Conservation (phyloP, 2,329 filamentous ascomycete genomes). For the Fusarium sp. region DNA sequence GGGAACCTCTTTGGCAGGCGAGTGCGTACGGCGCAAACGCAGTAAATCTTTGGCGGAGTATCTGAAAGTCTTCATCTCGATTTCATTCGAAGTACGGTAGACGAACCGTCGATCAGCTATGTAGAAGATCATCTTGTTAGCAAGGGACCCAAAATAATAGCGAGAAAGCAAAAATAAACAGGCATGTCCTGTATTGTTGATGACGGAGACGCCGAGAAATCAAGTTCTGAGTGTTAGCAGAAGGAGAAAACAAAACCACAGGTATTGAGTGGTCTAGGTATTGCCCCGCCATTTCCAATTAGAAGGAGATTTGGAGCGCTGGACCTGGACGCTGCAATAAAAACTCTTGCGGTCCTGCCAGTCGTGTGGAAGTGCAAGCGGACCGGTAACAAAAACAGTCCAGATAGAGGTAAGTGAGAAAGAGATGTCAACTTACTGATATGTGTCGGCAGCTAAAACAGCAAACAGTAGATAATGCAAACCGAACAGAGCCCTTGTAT, state of each 20-base stretch:
- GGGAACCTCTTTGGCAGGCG: conserved; percentile 45
- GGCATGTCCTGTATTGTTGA: background rate
- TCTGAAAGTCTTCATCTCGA: conserved; percentile 56
- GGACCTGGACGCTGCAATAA: too few species aligned
- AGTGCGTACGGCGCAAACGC: conserved; percentile 46
- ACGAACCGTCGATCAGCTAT: conserved; percentile 47
- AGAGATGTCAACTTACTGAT: conserved; percentile 46
- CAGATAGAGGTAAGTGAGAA: conserved; percentile 1
- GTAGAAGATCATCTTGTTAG: conserved; percentile 49
- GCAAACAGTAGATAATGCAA: conserved; percentile 50
- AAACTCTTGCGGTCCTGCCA: background rate
- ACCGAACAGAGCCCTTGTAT: conserved; percentile 51
- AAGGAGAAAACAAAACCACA: background rate
- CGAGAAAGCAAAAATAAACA: background rate
- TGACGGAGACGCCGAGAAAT: background rate
- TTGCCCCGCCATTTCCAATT: background rate
- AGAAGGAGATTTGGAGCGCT: too few species aligned
- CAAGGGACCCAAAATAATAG: conserved; percentile 37
- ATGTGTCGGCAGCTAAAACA: conserved; percentile 48
- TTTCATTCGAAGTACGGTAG: conserved; percentile 53
- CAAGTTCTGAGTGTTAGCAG: background rate
- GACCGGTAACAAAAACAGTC: background rate
- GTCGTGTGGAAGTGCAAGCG: conserved; percentile 1
- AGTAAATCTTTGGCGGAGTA: conserved; percentile 62
- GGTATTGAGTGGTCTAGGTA: background rate